These are phyloP conservation scores for Termitomyces sp. DNA, from an alignment of 768 basidiomycete genomes.

Conservation along the genomic window DNA sequence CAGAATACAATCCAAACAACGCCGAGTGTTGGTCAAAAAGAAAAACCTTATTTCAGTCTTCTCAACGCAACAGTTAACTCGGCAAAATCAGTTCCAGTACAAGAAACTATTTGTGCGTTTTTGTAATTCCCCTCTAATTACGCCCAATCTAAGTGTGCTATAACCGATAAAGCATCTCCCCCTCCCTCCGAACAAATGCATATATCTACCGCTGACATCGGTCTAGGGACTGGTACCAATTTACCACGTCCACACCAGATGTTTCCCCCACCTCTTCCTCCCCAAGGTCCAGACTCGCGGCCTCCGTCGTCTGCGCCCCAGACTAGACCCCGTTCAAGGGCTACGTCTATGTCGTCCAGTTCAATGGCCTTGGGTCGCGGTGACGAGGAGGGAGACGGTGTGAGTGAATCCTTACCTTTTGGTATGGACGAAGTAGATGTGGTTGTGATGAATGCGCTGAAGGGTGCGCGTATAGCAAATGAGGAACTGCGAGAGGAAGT, in stretches of 20 bases:
- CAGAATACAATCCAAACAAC: too few species aligned
- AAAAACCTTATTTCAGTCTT: too few species aligned
- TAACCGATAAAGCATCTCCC: constrained; percentile 1
- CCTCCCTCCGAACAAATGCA: background rate
- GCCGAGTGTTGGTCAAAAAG: too few species aligned
- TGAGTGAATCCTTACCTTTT: too few species aligned
- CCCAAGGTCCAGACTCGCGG: constrained; percentile 7
- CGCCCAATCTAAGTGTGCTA: too few species aligned
- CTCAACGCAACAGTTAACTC: too few species aligned
- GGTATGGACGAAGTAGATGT: too few species aligned
- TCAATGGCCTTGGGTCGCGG: background rate
- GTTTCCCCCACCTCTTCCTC: constrained; percentile 11
- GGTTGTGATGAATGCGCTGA: constrained; percentile 11
- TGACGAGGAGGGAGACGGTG: background rate
- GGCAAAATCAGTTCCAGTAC: too few species aligned
- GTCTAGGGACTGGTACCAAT: too few species aligned
- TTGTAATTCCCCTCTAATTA: background rate
- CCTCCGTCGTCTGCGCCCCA: constrained; percentile 1
- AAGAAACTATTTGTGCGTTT: too few species aligned
- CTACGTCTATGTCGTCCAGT: background rate
- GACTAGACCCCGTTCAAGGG: constrained; percentile 1
- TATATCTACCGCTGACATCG: background rate
- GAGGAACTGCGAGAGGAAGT: constrained; percentile 12
- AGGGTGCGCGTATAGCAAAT: constrained; percentile 4
- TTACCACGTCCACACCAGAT: constrained; percentile 8